Conservation (phyloP, 805 yeast species). For the Metschnikowia dekortorum region DNA sequence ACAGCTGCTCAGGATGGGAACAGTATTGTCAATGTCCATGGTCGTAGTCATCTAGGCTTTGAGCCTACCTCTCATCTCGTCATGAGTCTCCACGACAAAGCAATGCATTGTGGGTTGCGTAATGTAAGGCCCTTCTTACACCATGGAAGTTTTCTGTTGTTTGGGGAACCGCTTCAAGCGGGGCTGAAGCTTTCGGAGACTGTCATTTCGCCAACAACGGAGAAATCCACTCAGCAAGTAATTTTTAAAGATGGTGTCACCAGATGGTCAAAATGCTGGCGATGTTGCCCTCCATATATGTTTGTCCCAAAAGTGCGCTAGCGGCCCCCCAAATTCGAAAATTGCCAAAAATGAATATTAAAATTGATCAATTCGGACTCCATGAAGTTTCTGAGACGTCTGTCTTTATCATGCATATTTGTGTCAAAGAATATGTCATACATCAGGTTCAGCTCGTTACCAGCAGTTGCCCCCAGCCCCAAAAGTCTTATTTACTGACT, state of each 20-base stretch:
- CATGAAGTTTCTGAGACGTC: background rate
- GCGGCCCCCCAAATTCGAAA: background rate
- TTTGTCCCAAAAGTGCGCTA: background rate
- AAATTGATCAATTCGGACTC: background rate
- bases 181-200: too few relatives aligned
- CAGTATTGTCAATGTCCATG: constrained; percentile 88
- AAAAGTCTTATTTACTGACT: background rate
- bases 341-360: too few relatives aligned
- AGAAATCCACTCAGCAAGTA: background rate
- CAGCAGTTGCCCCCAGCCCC: background rate
- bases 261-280: background rate
- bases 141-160: constrained; percentile 24
- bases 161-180: too few relatives aligned
- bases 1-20: constrained; percentile 89
- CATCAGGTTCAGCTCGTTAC: background rate
- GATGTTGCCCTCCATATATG: background rate
- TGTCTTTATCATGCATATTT: background rate
- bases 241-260: background rate
- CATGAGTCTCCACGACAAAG: constrained; percentile 88
- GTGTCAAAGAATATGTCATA: background rate
- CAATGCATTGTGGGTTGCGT: constrained; percentile 95
- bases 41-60: constrained; percentile 93
- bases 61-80: constrained; percentile 94
- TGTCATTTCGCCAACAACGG: background rate
- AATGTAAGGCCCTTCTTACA: constrained; percentile 91